Evolutionary conservation across 2,329 filamentous ascomycete species (phyloP), one percentile per base, ranked within the genome.

Genomic region (Fusarium sp.): DNA sequence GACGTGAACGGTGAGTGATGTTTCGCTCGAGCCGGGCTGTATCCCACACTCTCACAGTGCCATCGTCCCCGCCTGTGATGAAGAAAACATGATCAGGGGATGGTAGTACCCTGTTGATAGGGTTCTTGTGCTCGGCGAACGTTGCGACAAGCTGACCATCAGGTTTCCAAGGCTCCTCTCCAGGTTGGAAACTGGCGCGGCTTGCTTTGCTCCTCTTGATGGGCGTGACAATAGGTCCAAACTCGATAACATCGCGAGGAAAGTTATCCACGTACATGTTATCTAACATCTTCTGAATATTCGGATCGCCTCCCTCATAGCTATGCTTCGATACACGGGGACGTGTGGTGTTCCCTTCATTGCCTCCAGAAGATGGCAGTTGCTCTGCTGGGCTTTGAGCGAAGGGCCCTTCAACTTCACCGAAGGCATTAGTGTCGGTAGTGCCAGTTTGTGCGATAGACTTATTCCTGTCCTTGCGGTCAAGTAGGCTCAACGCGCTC

Each of bases 41-140:
- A 79, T 99, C 96, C 96, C 96, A 99, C 7, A 99, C 86, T 75
- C 93, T 97, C 57, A 97, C 92, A 8, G 87, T 89, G 4, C 96
- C 93, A 78, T 99, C 96, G 73, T 97, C 93, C 11, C 94, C 95
- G 8, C 90, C 95, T 1, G 96, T 98, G 57, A 97, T 86, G 78
- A 99, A 99, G 80, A 99, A 99, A 6, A 90, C 82, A 76, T 99
- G 95, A 75, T 99, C 96, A 1, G 95, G 93, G 3, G 96, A 90
- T 9, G 93, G 88, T 3, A 92, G 84, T 13, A 98, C 88, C 11
- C 94, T 88, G 74, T 92, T 97, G 67, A 98, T 88, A 9, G 92
- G 87, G 1, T 89, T 93, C 27, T 85, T 89, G 75, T 99, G 96
- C 76, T 99, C 96, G 2, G 92, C 89, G 74, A 98, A 94, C 1